Base-by-base conservation (phyloP, 1,284 basidiomycete species). In the Ceratobasidium sp. region DNA sequence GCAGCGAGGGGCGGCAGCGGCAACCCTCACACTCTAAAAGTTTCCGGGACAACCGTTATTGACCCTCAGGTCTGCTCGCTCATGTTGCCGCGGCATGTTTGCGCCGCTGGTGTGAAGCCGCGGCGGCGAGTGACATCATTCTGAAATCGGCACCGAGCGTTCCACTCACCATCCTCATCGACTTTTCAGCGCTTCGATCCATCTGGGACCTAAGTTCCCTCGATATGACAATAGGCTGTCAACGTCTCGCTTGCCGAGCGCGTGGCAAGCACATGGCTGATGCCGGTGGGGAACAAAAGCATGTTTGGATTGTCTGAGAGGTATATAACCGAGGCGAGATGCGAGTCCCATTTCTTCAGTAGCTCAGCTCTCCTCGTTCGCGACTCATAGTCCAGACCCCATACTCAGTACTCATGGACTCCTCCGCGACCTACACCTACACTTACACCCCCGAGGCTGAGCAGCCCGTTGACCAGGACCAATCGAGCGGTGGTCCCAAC, bases 321-420 rank as follows among this genome's bases (percentile, higher is more conserved):
- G n/a, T 48, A 48, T 48, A 48, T 48, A 48, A 48, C 18, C 46
- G 18, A 18, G 46, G n/a, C 46, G n/a, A 21, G 7, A 48, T 48
- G 46, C 46, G 46, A 48, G 46, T 48, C 18, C 11, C 11, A n/a
- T 48, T 48, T 48, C 46, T 48, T 48, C 46, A 48, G n/a, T 48
- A 48, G 46, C 46, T 48, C 46, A 21, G 18, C 46, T 48, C 46
- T 48, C 46, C n/a, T 48, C 46, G n/a, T 48, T 48, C 46, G 46
- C 46, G 11, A 8, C 46, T 48, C 46, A 44, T 3, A 48, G n/a
- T 48, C 18, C n/a, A n/a, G n/a, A n/a, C n/a, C 46, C 18, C n/a
- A 48, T 48, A 48, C 46, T 48, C 46, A 48, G 46, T 48, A 63
- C 61, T 36, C 40, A 63, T 63, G 61, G 61, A 63, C 42, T 63